Evolutionary conservation across 345 rosid species (phyloP).

Genomic region (Euphorbia pulcherrima): DNA sequence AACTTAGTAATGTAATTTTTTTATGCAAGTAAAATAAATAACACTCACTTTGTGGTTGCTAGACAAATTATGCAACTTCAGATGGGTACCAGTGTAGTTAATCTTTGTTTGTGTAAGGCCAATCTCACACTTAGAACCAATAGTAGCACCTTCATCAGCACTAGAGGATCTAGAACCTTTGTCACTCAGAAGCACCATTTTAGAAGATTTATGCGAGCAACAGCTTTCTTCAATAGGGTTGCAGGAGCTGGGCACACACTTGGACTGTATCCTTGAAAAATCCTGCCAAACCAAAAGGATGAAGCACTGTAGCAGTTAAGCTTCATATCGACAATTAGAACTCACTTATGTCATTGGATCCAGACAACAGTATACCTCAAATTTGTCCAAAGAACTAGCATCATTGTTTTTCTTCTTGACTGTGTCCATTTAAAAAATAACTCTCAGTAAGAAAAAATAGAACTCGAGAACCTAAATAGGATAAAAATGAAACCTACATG

Average conservation of each 20-base stretch:
- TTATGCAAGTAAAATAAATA: constrained; percentile 6
- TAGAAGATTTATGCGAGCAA: constrained; percentile 49
- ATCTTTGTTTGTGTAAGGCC: constrained; percentile 36
- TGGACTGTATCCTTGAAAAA: constrained; percentile 27
- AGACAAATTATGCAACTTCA: constrained; percentile 39
- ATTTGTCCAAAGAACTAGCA: constrained; percentile 19
- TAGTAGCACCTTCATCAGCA: constrained; percentile 36
- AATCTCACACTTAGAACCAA: constrained; percentile 45
- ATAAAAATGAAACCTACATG: constrained; percentile 37
- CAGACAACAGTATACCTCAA: constrained; percentile 31
- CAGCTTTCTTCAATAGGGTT: constrained; percentile 61
- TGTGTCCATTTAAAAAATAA: constrained; percentile 26
- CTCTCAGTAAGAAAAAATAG: constrained; percentile 15
- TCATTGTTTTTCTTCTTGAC: constrained; percentile 24
- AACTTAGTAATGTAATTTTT: not conserved
- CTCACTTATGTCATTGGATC: not conserved
- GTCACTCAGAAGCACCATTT: constrained; percentile 32
- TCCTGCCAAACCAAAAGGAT: constrained; percentile 36
- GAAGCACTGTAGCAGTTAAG: constrained; percentile 4
- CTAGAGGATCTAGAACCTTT: constrained; percentile 37
- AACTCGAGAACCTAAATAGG: constrained; percentile 12
- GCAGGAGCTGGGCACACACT: constrained; percentile 34
- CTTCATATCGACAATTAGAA: constrained; percentile 14
- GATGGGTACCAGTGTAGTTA: constrained; percentile 32
- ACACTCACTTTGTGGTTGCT: constrained; percentile 30